Evolutionary conservation across 805 yeast species (phyloP).

Genomic region (Wickerhamiella sorbophila): DNA sequence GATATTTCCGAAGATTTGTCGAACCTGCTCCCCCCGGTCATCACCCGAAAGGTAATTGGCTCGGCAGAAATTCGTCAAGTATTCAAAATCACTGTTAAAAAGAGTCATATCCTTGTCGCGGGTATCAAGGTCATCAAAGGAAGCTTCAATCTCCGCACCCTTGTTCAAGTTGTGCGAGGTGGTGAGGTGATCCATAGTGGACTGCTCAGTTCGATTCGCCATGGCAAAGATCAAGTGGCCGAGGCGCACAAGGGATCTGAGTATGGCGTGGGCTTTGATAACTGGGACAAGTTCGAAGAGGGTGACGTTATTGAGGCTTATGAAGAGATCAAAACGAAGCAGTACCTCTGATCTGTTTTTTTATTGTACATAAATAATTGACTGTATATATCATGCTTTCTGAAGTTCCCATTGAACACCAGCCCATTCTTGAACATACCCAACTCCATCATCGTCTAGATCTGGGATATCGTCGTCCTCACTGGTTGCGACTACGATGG

Average conservation of each 20-base stretch:
- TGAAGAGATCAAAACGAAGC: conserved; percentile 48
- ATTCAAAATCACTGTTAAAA: conserved; percentile 51
- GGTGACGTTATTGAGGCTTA: conserved; percentile 67
- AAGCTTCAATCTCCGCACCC: conserved; percentile 41
- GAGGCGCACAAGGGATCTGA: conserved; percentile 78
- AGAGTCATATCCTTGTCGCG: conserved; percentile 46
- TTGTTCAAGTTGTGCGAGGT: conserved; percentile 43
- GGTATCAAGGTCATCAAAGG: conserved; percentile 78
- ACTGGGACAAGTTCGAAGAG: conserved; percentile 50
- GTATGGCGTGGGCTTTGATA: conserved; percentile 62
- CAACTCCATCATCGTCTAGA: conserved; percentile 53
- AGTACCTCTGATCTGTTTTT: conserved; percentile 25
- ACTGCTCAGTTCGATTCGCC: conserved; percentile 55
- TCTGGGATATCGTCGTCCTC: conserved; percentile 42
- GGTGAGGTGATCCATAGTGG: conserved; percentile 41
- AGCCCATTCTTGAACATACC: conserved; percentile 64
- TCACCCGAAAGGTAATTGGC: conserved; percentile 50
- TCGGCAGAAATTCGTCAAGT: conserved; percentile 57
- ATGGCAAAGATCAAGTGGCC: conserved; percentile 60
- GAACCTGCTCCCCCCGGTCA: conserved; percentile 45
- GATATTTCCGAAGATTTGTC: conserved; percentile 58
- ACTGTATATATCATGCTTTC: neutral
- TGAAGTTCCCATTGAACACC: conserved; percentile 73
- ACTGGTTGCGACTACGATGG: conserved; percentile 72
- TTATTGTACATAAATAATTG: neutral